phyloP scores from a whole-genome alignment of 768 basidiomycete genomes.

The Pisolithus orientalis region DNA sequence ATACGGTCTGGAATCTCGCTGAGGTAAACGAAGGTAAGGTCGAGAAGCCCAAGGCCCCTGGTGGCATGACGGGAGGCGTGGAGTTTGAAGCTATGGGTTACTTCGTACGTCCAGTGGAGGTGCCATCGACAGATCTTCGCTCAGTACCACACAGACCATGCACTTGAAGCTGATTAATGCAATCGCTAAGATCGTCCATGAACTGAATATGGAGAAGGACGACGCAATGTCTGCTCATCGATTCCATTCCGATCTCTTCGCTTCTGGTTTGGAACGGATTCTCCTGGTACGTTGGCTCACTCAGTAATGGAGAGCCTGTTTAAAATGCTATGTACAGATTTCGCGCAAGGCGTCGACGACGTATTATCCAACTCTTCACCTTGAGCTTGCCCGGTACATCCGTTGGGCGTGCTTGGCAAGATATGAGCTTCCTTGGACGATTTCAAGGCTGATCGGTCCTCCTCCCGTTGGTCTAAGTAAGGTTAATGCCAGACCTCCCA shows the following conservation, averaged over 20 bases:
- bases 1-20: slow-evolving; percentile 80
- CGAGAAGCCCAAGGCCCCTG: slow-evolving; percentile 89
- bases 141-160: slow-evolving; percentile 51
- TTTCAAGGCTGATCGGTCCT: slow-evolving; percentile 71
- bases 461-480: slow-evolving; percentile 65
- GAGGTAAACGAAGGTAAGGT: slow-evolving; percentile 82
- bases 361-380: slow-evolving; percentile 92
- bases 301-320: neutral
- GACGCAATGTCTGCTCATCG: slow-evolving; percentile 72
- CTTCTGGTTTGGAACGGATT: slow-evolving; percentile 87
- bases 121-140: neutral
- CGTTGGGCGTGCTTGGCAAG: slow-evolving; percentile 56
- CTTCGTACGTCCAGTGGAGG: slow-evolving; percentile 53
- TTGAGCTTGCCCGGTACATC: slow-evolving; percentile 89
- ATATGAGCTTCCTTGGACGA: slow-evolving; percentile 75
- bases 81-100: slow-evolving; percentile 97
- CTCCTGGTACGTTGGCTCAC: slow-evolving; percentile 55
- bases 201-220: slow-evolving; percentile 59
- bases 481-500: slow-evolving; percentile 11
- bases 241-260: slow-evolving; percentile 84
- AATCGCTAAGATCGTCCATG: slow-evolving; percentile 58
- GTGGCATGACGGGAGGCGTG: slow-evolving; percentile 97
- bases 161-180: slow-evolving; percentile 87
- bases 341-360: slow-evolving; percentile 91
- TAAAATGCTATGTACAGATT: slow-evolving; percentile 45